Conservation (phyloP, 2,329 filamentous ascomycete species). For the Talaromyces atroroseus region DNA sequence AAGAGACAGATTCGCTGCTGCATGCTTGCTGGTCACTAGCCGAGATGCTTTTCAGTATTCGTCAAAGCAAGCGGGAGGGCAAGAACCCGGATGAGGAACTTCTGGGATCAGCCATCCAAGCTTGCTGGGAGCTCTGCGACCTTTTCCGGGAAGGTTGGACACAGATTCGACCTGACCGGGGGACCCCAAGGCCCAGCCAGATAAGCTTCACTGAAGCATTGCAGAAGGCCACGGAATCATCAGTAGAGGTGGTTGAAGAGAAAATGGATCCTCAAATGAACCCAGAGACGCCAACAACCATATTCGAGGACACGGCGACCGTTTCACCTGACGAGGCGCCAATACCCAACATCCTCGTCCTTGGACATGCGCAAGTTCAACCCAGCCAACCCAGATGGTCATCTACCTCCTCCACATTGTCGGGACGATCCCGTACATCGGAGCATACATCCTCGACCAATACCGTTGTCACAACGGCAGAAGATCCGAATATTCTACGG, state of each 20-base stretch:
- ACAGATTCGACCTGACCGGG: conserved; percentile 76
- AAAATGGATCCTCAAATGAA: conserved; percentile 27
- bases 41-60: conserved; percentile 86
- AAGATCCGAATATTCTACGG: conserved; percentile 71
- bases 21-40: conserved; percentile 84
- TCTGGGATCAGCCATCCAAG: conserved; percentile 79
- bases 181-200: conserved; percentile 77
- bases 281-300: conserved; percentile 88
- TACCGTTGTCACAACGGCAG: conserved; percentile 43
- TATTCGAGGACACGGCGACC: conserved; percentile 88
- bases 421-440: conserved; percentile 67
- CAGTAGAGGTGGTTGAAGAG: conserved; percentile 19
- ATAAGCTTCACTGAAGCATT: conserved; percentile 62
- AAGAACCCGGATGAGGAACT: conserved; percentile 74
- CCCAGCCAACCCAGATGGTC: conserved; percentile 55
- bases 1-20: conserved; percentile 78
- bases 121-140: conserved; percentile 92
- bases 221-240: conserved; percentile 46
- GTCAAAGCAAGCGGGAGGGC: conserved; percentile 72
- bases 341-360: conserved; percentile 80
- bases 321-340: conserved; percentile 74
- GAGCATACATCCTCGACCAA: conserved; percentile 42
- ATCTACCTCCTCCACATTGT: conserved; percentile 71
- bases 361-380: conserved; percentile 62
- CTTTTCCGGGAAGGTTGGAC: conserved; percentile 91